Evolutionary conservation across 768 basidiomycete genomes (phyloP), one percentile per base, ranked within the genome.

Genomic region (Tulasnella sp.): DNA sequence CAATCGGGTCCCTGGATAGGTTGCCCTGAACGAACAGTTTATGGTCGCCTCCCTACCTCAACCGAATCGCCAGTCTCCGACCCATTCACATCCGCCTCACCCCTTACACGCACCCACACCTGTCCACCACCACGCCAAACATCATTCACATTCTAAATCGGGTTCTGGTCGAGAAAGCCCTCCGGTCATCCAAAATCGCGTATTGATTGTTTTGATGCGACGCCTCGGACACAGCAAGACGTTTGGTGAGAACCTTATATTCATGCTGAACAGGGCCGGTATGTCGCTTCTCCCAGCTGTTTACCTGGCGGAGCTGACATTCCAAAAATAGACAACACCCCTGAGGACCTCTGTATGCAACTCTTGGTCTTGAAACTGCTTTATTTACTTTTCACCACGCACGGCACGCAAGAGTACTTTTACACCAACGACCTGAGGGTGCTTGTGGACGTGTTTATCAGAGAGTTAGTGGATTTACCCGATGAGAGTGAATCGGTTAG

Each of bases 361-460:
- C 73, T 98, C 15, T 75, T 98, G 53, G 84, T 98, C 49, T 75
- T 99, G 64, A 99, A 99, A 69, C 77, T 97, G 37, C 77, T 99
- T 2, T 99, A 94, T 67, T 78, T 97, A 6, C 77, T 99, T 8
- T 98, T 97, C 68, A 94, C 91, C 14, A 96, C 89, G 2, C 82
- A 83, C 61, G 89, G 84, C 31, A 92, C 91, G 9, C 83, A 84
- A 4, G 92, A 98, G 67, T 98, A 90, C 68, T 98, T 99, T 66
- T 99, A 96, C 70, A 97, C 92, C 14, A 99, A 99, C 65, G 96
- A 99, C 64, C 74, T 99, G 31, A 80, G 89, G 63, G 96, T 99
- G 3, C 75, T 99, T 12, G 90, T 99, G 11, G 96, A 99, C 64
- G 96, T 99, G 1, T 97, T 99, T 65, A 75, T 99, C n/a, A 81